A percentile compares a stretch with the other conserved stretches of the same genome.
phyloP scores from a whole-genome alignment of 1,139 yeast genomes.

The Geotrichum restrictum region DNA sequence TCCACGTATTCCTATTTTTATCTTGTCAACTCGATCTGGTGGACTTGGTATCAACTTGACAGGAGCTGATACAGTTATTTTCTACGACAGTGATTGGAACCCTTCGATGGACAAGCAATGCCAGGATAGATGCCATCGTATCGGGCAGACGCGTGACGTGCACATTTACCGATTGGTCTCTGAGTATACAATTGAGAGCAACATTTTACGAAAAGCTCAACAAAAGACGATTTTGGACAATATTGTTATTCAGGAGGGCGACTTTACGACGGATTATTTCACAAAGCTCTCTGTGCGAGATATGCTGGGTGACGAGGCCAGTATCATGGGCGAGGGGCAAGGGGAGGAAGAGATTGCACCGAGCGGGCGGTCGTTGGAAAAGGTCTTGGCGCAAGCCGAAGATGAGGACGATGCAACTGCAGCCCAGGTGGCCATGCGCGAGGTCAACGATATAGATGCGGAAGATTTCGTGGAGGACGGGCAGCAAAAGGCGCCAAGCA shows the following conservation, averaged over 20 bases:
- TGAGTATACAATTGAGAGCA: constrained; percentile 93
- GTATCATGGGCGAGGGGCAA: constrained; percentile 38
- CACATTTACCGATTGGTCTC: constrained; percentile 95
- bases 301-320: constrained; percentile 63
- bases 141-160: constrained; percentile 96
- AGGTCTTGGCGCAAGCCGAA: constrained; percentile 84
- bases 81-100: constrained; percentile 98
- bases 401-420: constrained; percentile 95
- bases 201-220: constrained; percentile 88
- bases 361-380: constrained; percentile 53
- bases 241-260: constrained; percentile 97
- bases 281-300: constrained; percentile 87
- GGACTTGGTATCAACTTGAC: constrained; percentile 96
- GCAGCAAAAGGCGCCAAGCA: constrained; percentile 8
- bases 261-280: constrained; percentile 94
- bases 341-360: constrained; percentile 36
- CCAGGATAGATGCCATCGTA: constrained; percentile 98
- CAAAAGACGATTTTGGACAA: constrained; percentile 93
- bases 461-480: constrained; percentile 70
- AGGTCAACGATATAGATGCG: constrained; percentile 66
- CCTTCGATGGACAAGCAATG: constrained; percentile 99
- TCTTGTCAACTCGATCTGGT: constrained; percentile 92
- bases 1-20: constrained; percentile 80
- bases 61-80: constrained; percentile 98
- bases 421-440: constrained; percentile 83